Conservation (phyloP, 2,329 filamentous ascomycete genomes). For the Cordyceps militaris region DNA sequence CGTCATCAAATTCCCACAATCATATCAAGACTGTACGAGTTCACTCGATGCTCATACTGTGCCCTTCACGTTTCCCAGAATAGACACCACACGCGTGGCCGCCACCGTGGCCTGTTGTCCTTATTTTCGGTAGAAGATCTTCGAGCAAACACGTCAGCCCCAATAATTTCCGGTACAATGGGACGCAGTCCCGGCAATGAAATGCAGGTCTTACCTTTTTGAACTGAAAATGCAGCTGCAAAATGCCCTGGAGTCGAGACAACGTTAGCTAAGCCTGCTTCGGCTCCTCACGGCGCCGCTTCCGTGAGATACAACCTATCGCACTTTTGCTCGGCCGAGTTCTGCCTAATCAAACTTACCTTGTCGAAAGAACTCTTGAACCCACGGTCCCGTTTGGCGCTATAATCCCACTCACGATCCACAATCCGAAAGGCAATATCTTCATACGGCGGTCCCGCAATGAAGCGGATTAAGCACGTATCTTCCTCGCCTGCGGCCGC, state of each 20-base stretch:
- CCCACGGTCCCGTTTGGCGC: slow-evolving; percentile 85
- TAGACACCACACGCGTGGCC: neutral
- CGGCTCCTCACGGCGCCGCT: neutral
- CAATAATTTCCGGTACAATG: slow-evolving; percentile 10
- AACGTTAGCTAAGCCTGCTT: slow-evolving; percentile 1
- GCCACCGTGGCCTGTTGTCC: neutral
- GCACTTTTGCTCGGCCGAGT: neutral
- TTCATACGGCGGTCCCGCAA: slow-evolving; percentile 91
- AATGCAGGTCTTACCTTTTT: slow-evolving; percentile 64
- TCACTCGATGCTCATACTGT: neutral
- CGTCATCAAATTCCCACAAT: neutral
- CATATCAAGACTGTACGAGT: neutral
- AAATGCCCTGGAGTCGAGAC: slow-evolving; percentile 59
- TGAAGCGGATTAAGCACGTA: slow-evolving; percentile 92
- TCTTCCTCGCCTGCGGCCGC: slow-evolving; percentile 93
- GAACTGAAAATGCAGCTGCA: slow-evolving; percentile 97
- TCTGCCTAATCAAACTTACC: slow-evolving; percentile 45
- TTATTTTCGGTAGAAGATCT: slow-evolving; percentile 53
- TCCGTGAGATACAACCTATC: neutral
- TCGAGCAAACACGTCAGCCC: slow-evolving; percentile 19
- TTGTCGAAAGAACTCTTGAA: slow-evolving; percentile 98
- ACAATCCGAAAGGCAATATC: slow-evolving; percentile 97
- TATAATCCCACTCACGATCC: slow-evolving; percentile 98
- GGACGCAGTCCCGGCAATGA: neutral
- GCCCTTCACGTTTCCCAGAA: neutral